Percentiles rank a stretch among this genome's conserved stretches.
These are phyloP conservation scores for Pyrus pyrifolia DNA, from an alignment of 306 rosid species.

Conservation along the genomic window DNA sequence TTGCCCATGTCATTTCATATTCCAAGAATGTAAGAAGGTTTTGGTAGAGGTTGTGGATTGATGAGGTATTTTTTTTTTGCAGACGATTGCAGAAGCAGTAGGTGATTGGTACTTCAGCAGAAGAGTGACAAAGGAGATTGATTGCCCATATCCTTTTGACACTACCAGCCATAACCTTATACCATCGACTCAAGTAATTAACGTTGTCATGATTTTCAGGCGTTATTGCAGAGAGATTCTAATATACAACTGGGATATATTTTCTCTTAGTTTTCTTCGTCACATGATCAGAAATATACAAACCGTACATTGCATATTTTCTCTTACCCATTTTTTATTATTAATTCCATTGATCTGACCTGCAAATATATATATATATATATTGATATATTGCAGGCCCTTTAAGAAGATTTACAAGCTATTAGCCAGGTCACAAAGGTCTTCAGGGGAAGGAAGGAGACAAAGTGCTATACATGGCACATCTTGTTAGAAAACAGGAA, in stretches of 20 bases:
- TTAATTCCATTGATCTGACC: background rate
- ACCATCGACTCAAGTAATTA: constrained; percentile 38
- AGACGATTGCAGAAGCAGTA: constrained; percentile 89
- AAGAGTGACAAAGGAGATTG: constrained; percentile 51
- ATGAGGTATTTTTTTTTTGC: constrained; percentile 3
- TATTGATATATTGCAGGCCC: background rate
- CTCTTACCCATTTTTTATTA: no score
- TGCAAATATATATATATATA: background rate
- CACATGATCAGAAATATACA: no score
- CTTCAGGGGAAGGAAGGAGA: background rate
- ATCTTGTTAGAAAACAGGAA: background rate
- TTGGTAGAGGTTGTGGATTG: no score
- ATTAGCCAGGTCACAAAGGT: background rate
- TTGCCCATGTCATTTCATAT: no score
- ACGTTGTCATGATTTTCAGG: background rate
- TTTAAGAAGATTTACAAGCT: background rate
- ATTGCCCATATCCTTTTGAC: constrained; percentile 86
- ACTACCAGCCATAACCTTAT: constrained; percentile 68
- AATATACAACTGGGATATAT: no score
- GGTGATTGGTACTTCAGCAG: constrained; percentile 94
- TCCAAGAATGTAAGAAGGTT: no score
- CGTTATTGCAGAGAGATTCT: background rate
- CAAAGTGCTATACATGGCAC: background rate
- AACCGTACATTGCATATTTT: no score
- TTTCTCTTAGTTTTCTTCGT: no score